Conservation (phyloP, 1,139 yeast genomes). For the Yamadazyma membranifaciens region DNA sequence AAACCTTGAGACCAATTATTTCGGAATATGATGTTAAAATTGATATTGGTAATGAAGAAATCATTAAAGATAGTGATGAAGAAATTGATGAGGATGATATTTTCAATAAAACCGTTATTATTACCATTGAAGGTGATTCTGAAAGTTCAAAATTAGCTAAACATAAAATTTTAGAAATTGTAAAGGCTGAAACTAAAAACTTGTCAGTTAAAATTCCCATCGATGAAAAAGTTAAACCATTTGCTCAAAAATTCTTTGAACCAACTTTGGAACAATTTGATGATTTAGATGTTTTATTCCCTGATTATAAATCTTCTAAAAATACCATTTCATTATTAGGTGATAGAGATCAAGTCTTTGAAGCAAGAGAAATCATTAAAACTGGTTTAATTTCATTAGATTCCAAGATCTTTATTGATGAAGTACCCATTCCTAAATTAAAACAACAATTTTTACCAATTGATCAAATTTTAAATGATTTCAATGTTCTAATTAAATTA, state of each 20-base stretch:
- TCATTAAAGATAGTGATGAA: slow-evolving; percentile 19
- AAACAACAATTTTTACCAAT: slow-evolving; percentile 49
- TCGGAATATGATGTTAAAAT: slow-evolving; percentile 70
- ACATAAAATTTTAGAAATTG: slow-evolving; percentile 66
- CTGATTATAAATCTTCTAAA: slow-evolving; percentile 26
- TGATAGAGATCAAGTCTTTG: slow-evolving; percentile 57
- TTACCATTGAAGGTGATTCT: slow-evolving; percentile 78
- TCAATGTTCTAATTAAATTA: slow-evolving; percentile 61
- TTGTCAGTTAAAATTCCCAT: slow-evolving; percentile 50
- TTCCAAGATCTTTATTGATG: slow-evolving; percentile 32
- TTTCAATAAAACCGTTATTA: slow-evolving; percentile 55
- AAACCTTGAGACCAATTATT: slow-evolving; percentile 75
- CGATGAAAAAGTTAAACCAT: slow-evolving; percentile 49
- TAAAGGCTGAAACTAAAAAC: slow-evolving; percentile 68
- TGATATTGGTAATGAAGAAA: slow-evolving; percentile 60
- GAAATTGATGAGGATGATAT: slow-evolving; percentile 49
- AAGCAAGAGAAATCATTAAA: slow-evolving; percentile 48
- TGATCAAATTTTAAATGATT: slow-evolving; percentile 45
- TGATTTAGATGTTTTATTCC: slow-evolving; percentile 33
- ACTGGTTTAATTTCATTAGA: slow-evolving; percentile 46
- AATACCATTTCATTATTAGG: slow-evolving; percentile 52
- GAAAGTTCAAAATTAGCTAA: slow-evolving; percentile 82
- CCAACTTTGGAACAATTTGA: slow-evolving; percentile 21
- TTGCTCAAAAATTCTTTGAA: slow-evolving; percentile 36
- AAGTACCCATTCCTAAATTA: slow-evolving; percentile 42